Conservation (phyloP, 2,329 filamentous ascomycete genomes). For the Allantophomopsis lycopodina region DNA sequence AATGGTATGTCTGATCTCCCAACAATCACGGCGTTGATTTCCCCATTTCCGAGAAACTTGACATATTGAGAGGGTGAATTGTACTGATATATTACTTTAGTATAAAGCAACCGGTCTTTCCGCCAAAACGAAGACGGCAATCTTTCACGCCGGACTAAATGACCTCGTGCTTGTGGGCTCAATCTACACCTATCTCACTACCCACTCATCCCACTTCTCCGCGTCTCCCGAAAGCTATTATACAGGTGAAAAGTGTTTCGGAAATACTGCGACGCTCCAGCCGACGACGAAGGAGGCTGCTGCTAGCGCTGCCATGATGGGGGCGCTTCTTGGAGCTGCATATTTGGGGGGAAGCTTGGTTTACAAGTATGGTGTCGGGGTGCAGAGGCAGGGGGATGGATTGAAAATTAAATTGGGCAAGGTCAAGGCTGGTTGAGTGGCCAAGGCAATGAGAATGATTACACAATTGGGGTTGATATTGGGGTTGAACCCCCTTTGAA, state of each 20-base stretch:
- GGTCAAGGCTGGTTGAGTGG: background rate
- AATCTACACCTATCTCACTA: conserved; percentile 4
- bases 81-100: too few relatives aligned
- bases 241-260: too few relatives aligned
- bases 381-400: conserved; percentile 7
- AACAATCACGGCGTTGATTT: too few relatives aligned
- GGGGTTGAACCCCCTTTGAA: too few relatives aligned
- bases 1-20: conserved; percentile 1
- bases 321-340: conserved; percentile 3
- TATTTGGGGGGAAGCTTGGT: conserved; percentile 6
- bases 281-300: conserved; percentile 1
- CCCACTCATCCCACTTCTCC: too few relatives aligned
- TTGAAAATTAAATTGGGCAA: background rate
- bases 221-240: too few relatives aligned
- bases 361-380: conserved; percentile 7
- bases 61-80: too few relatives aligned
- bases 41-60: too few relatives aligned
- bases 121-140: conserved; percentile 4
- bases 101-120: too few relatives aligned
- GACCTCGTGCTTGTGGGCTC: conserved; percentile 4
- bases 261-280: background rate
- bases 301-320: conserved; percentile 2
- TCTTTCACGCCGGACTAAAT: conserved; percentile 6
- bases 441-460: too few relatives aligned
- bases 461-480: too few relatives aligned